Base-by-base conservation (phyloP, 257 asterid genomes). In the Solanum verrucosum region DNA sequence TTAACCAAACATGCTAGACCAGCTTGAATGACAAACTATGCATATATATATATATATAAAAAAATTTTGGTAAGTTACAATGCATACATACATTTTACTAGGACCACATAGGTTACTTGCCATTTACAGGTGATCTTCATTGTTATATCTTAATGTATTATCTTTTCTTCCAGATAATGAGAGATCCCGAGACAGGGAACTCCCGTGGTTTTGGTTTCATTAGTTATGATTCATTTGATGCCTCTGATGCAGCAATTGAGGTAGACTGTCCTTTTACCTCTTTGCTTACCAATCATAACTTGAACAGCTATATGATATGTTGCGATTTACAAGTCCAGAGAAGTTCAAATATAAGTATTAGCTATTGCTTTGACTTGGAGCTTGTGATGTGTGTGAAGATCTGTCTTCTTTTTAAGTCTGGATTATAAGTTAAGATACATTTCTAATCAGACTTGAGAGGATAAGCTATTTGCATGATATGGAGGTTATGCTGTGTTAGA, bases 121-220 rank as follows among this genome's bases (percentile, higher is more conserved):
- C 84, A 79, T 79, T 44, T 79, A 25, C 3, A 44, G 38, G 25
- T 42, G n/a, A 21, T 78, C 2, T 44, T 15, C 12, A 0, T 59
- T 79, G 38, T 79, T 4, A 79, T 42, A 29, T 79, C 29, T n/a
- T 79, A 63, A 79, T 79, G 65, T 44, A 44, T 44, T 44, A 79
- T 44, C 20, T 60, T 21, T 72, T 44, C 73, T 89, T 75, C 91
- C 95, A 97, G 98, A 97, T 97, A 74, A 97, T 97, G 99, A 96
- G 99, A 91, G 98, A 97, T 89, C 98, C 98, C 4, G 98, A 95
- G 91, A 95, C 99, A 18, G 98, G 99, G 83, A 97, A 97, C 88
- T 97, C 99, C 5, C 95, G 98, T 35, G 98, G 99, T 84, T 97
- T 97, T 89, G 99, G 99, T 52, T 97, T 97, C 89, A 94, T 97